Conservation (phyloP, 2,329 filamentous ascomycete species). For the Westerdykella sp. region DNA sequence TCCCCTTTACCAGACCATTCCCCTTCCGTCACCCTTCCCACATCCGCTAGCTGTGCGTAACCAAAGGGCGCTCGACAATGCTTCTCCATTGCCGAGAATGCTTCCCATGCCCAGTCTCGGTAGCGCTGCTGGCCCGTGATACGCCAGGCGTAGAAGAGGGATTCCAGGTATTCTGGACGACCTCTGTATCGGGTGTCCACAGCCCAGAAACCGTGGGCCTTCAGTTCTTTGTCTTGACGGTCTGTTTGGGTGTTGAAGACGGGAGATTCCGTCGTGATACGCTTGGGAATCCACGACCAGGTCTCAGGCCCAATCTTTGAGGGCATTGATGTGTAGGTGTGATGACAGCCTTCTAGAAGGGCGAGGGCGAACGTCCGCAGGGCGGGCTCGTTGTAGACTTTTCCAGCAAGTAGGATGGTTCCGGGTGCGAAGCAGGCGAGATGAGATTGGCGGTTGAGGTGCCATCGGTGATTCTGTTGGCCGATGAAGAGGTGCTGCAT, state of each 20-base stretch:
- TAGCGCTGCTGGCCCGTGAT: constrained; percentile 37
- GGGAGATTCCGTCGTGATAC: constrained; percentile 18
- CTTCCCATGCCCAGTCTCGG: constrained; percentile 40
- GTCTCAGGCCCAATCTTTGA: constrained; percentile 36
- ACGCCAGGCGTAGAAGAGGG: constrained; percentile 38
- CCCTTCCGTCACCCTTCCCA: constrained; percentile 18
- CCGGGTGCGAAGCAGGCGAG: constrained; percentile 38
- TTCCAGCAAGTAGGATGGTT: constrained; percentile 36
- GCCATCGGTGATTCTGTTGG: constrained; percentile 25
- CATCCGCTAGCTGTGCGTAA: constrained; percentile 35
- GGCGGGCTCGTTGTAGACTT: constrained; percentile 26
- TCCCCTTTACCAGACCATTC: constrained; percentile 17
- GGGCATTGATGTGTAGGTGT: constrained; percentile 34
- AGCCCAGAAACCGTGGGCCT: constrained; percentile 30
- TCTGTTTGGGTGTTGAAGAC: constrained; percentile 22
- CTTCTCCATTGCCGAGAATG: constrained; percentile 32
- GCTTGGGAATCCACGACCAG: constrained; percentile 36
- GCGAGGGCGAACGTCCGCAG: constrained; percentile 35
- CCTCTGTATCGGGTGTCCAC: constrained; percentile 29
- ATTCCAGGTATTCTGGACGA: constrained; percentile 38
- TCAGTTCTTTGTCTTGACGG: constrained; percentile 26
- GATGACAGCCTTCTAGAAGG: constrained; percentile 37
- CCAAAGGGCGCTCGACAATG: constrained; percentile 36
- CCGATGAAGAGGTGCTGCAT: constrained; percentile 40
- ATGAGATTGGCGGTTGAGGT: constrained; percentile 37